These are phyloP conservation scores for Allium sativum DNA, from an alignment of 106 monocot species.

Conservation along the genomic window DNA sequence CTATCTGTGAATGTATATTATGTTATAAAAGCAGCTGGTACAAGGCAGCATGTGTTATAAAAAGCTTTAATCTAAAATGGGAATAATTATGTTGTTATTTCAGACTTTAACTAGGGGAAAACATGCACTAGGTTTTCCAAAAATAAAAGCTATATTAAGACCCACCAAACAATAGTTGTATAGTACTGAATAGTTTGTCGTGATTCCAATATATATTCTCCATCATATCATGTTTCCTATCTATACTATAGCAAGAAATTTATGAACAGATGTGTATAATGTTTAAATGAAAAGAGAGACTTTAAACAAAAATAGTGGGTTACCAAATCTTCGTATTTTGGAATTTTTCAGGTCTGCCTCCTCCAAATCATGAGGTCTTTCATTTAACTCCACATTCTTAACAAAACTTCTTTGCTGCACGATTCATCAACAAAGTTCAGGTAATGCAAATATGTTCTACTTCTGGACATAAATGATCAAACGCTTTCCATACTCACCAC, in stretches of 20 bases:
- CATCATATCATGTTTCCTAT: background rate
- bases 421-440: background rate
- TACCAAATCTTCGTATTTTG: slow-evolving; percentile 17
- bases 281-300: background rate
- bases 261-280: background rate
- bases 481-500: slow-evolving; percentile 14
- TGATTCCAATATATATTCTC: too few species aligned
- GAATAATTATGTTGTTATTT: too few species aligned
- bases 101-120: too few species aligned
- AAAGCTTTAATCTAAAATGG: too few species aligned
- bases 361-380: slow-evolving; percentile 18
- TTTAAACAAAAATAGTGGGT: background rate
- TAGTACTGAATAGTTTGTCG: too few species aligned
- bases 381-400: slow-evolving; percentile 24
- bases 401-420: slow-evolving; percentile 27
- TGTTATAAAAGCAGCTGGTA: too few species aligned
- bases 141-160: background rate
- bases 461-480: background rate
- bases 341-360: slow-evolving; percentile 29
- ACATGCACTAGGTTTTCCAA: background rate
- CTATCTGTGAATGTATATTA: slow-evolving; percentile 27
- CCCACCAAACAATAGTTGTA: too few species aligned
- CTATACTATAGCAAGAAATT: background rate
- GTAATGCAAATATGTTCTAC: background rate
- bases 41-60: too few species aligned